These are phyloP conservation scores for Cercospora sojina DNA, from an alignment of 2,329 filamentous ascomycete genomes.

Conservation along the genomic window DNA sequence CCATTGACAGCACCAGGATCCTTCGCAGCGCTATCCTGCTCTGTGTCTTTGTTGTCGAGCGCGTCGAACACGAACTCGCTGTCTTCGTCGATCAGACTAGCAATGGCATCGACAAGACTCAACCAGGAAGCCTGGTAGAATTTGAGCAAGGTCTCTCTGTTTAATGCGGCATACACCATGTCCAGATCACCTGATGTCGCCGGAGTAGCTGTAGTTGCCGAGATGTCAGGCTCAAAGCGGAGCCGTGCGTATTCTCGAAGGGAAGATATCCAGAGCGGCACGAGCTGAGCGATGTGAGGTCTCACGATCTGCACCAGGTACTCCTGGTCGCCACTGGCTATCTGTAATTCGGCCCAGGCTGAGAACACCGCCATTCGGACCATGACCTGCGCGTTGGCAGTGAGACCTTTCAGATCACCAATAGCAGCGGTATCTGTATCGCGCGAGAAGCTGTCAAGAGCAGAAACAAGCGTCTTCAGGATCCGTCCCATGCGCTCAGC, in stretches of 20 bases:
- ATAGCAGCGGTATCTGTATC: slow-evolving; percentile 81
- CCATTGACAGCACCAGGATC: slow-evolving; percentile 20
- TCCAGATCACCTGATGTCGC: slow-evolving; percentile 73
- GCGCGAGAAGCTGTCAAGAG: slow-evolving; percentile 83
- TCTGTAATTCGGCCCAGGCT: slow-evolving; percentile 94
- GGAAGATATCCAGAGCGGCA: slow-evolving; percentile 90
- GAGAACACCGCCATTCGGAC: slow-evolving; percentile 97
- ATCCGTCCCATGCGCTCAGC: slow-evolving; percentile 99
- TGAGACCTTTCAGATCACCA: slow-evolving; percentile 87
- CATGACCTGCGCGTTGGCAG: slow-evolving; percentile 96
- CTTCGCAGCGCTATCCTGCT: slow-evolving; percentile 19
- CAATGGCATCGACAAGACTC: slow-evolving; percentile 94
- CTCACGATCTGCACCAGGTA: slow-evolving; percentile 86
- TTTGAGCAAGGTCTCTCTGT: slow-evolving; percentile 85
- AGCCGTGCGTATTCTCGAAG: slow-evolving; percentile 89
- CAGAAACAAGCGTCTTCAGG: slow-evolving; percentile 84
- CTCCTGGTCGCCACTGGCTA: slow-evolving; percentile 86
- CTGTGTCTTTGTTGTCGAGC: slow-evolving; percentile 72
- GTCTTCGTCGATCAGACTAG: slow-evolving; percentile 94
- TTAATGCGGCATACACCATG: slow-evolving; percentile 90
- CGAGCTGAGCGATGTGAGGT: slow-evolving; percentile 84
- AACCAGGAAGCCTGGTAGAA: slow-evolving; percentile 99
- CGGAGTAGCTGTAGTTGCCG: slow-evolving; percentile 77
- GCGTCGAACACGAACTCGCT: slow-evolving; percentile 98
- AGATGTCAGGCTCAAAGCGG: slow-evolving; percentile 95